A percentile compares a stretch with the other conserved stretches of the same genome.
Evolutionary conservation across 2,329 filamentous ascomycete species (phyloP).

Genomic region (Ascochyta fabae): DNA sequence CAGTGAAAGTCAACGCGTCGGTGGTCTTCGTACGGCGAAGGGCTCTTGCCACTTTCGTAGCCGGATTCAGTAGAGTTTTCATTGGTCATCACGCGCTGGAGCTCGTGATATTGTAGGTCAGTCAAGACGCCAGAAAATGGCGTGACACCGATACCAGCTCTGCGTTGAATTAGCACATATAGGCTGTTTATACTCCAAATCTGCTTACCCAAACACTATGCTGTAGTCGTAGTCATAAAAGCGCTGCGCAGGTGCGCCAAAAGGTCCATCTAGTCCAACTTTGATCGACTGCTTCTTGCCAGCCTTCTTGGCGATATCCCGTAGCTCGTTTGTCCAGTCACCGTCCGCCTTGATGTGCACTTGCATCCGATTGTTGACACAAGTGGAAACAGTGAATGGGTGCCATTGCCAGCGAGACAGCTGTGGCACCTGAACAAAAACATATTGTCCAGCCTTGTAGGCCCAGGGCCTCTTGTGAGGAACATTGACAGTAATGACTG

Average conservation of each 20-base stretch:
- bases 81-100: constrained; percentile 38
- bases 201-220: constrained; percentile 56
- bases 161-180: constrained; percentile 9
- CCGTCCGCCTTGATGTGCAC: constrained; percentile 66
- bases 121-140: constrained; percentile 64
- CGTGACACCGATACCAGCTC: constrained; percentile 64
- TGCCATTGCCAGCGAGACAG: constrained; percentile 65
- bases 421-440: constrained; percentile 62
- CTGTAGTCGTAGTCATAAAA: constrained; percentile 65
- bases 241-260: constrained; percentile 64
- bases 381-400: constrained; percentile 65
- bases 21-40: constrained; percentile 47
- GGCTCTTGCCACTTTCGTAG: constrained; percentile 10
- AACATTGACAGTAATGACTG: constrained; percentile 58
- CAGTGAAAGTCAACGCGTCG: constrained; percentile 66
- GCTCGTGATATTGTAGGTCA: constrained; percentile 58
- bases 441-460: constrained; percentile 64
- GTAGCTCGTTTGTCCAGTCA: constrained; percentile 60
- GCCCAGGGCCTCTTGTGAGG: constrained; percentile 59
- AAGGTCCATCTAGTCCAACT: constrained; percentile 64
- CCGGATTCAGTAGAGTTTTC: constrained; percentile 19
- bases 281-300: constrained; percentile 50
- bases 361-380: constrained; percentile 59
- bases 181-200: background rate
- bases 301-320: constrained; percentile 50